phyloP scores from a whole-genome alignment of 148 eudicot genomes.

The Rhododendron simsii region DNA sequence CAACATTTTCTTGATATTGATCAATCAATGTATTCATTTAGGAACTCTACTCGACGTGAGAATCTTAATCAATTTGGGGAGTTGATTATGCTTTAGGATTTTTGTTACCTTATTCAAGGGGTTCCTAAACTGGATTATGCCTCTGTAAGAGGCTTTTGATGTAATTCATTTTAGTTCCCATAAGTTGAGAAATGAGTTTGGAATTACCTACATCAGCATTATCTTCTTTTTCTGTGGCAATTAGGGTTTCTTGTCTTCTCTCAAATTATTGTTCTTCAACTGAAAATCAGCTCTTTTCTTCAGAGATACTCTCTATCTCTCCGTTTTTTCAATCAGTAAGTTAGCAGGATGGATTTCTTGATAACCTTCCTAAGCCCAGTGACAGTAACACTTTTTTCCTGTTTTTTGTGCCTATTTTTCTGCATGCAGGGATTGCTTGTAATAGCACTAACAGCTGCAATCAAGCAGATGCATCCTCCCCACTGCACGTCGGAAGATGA shows the following conservation, averaged over 20 bases:
- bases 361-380: background rate
- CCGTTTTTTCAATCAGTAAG: background rate
- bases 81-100: background rate
- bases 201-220: background rate
- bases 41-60: background rate
- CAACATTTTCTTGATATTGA: background rate
- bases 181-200: background rate
- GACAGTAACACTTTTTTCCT: too few relatives aligned
- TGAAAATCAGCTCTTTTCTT: background rate
- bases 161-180: too few relatives aligned
- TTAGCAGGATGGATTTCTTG: background rate
- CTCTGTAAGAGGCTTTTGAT: too few relatives aligned
- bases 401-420: background rate
- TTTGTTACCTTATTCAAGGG: background rate
- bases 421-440: constrained; percentile 54
- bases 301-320: background rate
- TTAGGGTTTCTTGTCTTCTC: background rate
- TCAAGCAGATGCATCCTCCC: constrained; percentile 69
- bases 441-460: constrained; percentile 56
- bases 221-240: background rate
- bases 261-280: background rate
- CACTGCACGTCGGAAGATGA: constrained; percentile 34
- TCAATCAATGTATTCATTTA: background rate
- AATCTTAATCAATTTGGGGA: background rate
- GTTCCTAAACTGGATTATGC: background rate